Evolutionary conservation across 2,329 filamentous ascomycete species (phyloP), one percentile per base, ranked within the genome.

Genomic region (Incumbomyces lentus): DNA sequence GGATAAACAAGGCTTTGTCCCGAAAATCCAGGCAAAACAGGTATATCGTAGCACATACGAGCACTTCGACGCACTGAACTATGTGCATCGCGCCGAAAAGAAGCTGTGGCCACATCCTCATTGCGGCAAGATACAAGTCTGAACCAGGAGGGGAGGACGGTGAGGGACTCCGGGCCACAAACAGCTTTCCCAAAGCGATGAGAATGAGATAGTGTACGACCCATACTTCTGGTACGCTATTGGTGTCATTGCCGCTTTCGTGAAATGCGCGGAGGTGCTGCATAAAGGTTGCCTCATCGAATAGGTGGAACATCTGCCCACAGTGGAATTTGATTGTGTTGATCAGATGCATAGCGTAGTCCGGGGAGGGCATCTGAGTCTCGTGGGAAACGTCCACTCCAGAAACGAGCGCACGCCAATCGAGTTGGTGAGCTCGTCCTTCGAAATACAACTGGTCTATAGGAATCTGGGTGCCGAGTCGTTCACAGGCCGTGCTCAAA

Each of bases 241-340:
- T 54, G 2, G 51, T 51, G 29, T 57, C 52, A 10, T 54, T 59
- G 35, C 58, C 59, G 2, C 58, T 57, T 17, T 61, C 58, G 47
- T 73, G 67, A 51, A 72, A 72, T 2, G 59, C 54, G 32, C 64
- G 60, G 7, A 73, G 57, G 3, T 63, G 60, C 4, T 52, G 54
- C 66, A 73, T 74, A 47, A 77, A 78, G 0, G 62, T 64, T 11
- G 67, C 63, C 40, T 76, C 73, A 18, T 78, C 73, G 36, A 76
- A 75, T 1, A 78, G 59, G 40, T 75, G 73, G 17, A 74, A 74
- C 2, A 76, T 56, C 26, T 75, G 73, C 2, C 69, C 68, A 46
- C 72, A 74, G 48, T 76, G 72, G 37, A 76, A 78, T 46, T 76
- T 76, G 48, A 76, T 73, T 0, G 72, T 69, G 49, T 75, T 76